Base-by-base conservation (phyloP, 495 filamentous ascomycete species). In the Penicillium paradoxum region DNA sequence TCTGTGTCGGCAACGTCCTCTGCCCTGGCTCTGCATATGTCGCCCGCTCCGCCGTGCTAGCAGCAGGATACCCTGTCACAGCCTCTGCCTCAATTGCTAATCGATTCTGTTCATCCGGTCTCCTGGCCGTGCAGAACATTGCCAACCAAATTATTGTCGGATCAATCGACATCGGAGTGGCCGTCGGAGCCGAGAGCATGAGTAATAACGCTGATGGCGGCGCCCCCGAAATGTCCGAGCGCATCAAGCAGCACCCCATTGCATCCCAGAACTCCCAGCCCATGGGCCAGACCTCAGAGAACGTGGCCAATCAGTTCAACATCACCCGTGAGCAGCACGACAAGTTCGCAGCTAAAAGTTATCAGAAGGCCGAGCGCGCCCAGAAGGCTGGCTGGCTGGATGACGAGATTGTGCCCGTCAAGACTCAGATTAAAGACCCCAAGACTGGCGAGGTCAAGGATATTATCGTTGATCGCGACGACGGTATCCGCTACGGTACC, bases 231-330 rank as follows among this genome's bases (percentile, higher is more conserved):
- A 90, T 96, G 77, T 84, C 89, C 57, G 81, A 84, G 29, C 77
- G 81, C 36, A 82, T 97, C 46, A 69, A 84, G 39, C 70, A 77
- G 46, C 79, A 81, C 59, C 87, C 88, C 49, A 83, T 96, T 59
- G 85, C 89, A 0, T 65, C 68, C 24, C 92, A 97, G 70, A 93
- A 90, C 76, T 78, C 85, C 76, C 83, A 90, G 76, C 84, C 90
- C 32, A 97, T 97, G 92, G 92, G 92, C 2, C 92, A 95, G 79
- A 97, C 92, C 1, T 90, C 85, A 15, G 92, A 97, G 75, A 97
- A 97, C 60, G 90, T 97, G 6, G 89, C 83, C 30, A 80, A 74
- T 34, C 90, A 96, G 69, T 97, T 97, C 67, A 80, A 83, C 53
- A 82, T 97, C 58, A 68, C 83, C 3, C 82, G 92, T 30, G 83